Evolutionary conservation across 2,329 filamentous ascomycete species (phyloP), one percentile per base, ranked within the genome.

Genomic region (Phaeoacremonium minimum): DNA sequence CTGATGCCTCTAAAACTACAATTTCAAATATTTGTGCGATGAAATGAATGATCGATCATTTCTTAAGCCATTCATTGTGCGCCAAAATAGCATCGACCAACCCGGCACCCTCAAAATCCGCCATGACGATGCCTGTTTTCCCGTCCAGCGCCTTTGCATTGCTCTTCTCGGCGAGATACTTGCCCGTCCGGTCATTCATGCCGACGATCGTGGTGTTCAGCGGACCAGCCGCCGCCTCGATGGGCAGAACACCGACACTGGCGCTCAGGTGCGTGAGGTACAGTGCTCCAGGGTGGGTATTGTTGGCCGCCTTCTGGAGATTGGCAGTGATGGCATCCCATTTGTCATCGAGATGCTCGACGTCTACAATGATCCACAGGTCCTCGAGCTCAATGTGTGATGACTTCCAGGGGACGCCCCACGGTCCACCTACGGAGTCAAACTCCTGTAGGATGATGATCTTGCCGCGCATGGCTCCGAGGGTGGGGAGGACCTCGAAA

Each of bases 381-480:
- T 73, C 70, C 48, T 73, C 67, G 29, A 74, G 60, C 2, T 50
- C 43, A 57, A 73, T 67, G 43, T 65, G 63, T 4, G 49, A 40
- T 7, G 64, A 64, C 20, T 61, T 56, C 70, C 69, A 74, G 20
- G 53, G 50, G 30, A 71, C 44, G 36, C 70, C 70, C 46, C 69
- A 71, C 7, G 56, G 47, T 18, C 32, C 29, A 15, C 32, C 17
- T 22, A 43, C 35, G 16, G 42, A 48, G 17, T 55, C 51, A 47
- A 73, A 73, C 42, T 74, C 63, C 41, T 73, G 67, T 14, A 75
- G 57, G 4, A 75, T 48, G 35, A 74, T 53, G 32, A 73, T 55
- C 43, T 64, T 65, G 44, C 61, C 62, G 37, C 71, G 65, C 19
- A 72, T 53, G 9, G 57, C 53, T 30, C 66, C 69, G 19, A 75